Percentiles rank a stretch among this genome's conserved stretches.
phyloP scores from a whole-genome alignment of 2,329 filamentous ascomycete genomes.

The Clonostachys rhizophaga region DNA sequence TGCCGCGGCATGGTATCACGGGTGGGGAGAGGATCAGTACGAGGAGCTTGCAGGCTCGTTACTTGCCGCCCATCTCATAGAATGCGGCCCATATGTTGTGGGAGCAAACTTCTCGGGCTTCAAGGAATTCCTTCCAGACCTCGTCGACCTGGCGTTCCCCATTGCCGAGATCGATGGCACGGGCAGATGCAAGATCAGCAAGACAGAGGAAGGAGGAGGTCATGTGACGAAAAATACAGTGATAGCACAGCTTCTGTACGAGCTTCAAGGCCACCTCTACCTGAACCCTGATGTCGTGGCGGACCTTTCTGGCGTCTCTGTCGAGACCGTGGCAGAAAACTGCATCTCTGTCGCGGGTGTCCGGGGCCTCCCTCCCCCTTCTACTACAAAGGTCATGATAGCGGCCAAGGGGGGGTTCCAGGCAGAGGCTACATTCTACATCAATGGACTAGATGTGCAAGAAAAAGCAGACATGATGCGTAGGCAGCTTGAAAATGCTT shows the following conservation, averaged over 20 bases:
- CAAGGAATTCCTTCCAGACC: conserved; percentile 16
- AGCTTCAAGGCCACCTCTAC: conserved; percentile 37
- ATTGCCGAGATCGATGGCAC: conserved; percentile 27
- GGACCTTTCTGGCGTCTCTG: conserved; percentile 26
- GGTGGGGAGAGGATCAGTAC: conserved; percentile 40
- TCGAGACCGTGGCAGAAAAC: conserved; percentile 34
- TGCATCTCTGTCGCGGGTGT: conserved; percentile 22
- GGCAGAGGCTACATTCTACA: conserved; percentile 36
- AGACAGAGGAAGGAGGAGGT: conserved; percentile 24
- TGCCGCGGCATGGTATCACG: conserved; percentile 50
- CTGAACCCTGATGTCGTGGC: conserved; percentile 37
- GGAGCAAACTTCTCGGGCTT: conserved; percentile 50
- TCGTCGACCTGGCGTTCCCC: conserved; percentile 24
- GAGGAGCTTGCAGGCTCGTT: conserved; percentile 44
- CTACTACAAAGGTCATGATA: conserved; percentile 28
- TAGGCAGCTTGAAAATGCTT: conserved; percentile 24
- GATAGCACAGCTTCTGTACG: conserved; percentile 34
- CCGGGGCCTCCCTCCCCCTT: conserved; percentile 18
- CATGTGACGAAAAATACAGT: conserved; percentile 26
- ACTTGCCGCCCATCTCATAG: conserved; percentile 47
- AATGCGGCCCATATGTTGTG: conserved; percentile 48
- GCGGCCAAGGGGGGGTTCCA: conserved; percentile 37
- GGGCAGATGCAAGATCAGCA: conserved; percentile 26
- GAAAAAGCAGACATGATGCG: conserved; percentile 38
- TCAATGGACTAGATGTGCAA: conserved; percentile 33